Base-by-base conservation (phyloP, 768 basidiomycete species). In the Calocera viscosa region DNA sequence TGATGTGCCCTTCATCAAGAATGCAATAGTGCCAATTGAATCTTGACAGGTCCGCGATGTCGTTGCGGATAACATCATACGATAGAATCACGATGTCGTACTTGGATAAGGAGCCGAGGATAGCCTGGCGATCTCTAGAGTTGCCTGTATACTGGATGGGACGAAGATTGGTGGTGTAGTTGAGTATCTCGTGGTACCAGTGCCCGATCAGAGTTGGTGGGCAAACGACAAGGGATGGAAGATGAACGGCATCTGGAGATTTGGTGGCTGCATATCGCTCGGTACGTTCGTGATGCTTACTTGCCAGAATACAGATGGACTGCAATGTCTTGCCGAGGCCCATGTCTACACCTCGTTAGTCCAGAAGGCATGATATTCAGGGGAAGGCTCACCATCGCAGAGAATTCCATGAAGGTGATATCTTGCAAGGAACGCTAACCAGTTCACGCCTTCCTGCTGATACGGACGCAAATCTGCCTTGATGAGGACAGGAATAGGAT, bases 161-260 rank as follows among this genome's bases (percentile, higher is more conserved):
- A 32, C 82, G 83, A 64, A 98, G 81, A 71, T 87, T 89, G 60
- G 89, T 88, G 1, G 87, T 82, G 71, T 98, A 99, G 73, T 96
- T 98, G 63, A 87, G 80, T 68, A 98, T 89, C 78, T 99, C 96
- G 76, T 98, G 95, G 75, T 92, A 94, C 96, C 96, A 99, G 75
- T 99, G 96, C 11, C 96, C 95, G 1, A 93, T 96, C 64, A 99
- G 84, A 1, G 96, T 99, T 2, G 96, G 95, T 0, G 96, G 96
- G 72, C 96, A 99, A 66, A 98, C 79, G 70, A 99, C 94, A 30
- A 99, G 82, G 2, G 95, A 96, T 0, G 96, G 94, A 33, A 98
- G 80, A 76, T 91, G 94, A 24, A 89, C 82, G 22, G 88, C 78
- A 72, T 94, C 91, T 0, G 88, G 82, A 0, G 87, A 86, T 40